These are phyloP conservation scores for Candida vaughaniae DNA, from an alignment of 805 yeast species.

Conservation along the genomic window DNA sequence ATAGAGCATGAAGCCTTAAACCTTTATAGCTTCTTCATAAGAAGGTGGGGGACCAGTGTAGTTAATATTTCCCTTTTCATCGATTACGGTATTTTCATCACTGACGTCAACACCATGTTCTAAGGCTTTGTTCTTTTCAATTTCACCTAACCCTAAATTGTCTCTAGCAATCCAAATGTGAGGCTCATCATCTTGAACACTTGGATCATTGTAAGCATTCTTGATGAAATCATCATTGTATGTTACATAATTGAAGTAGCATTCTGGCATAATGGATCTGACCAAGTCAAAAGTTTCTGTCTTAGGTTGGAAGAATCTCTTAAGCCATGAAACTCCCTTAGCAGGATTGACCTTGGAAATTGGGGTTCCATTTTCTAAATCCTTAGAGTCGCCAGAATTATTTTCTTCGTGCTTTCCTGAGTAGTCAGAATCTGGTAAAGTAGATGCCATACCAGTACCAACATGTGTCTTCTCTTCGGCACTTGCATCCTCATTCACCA, in stretches of 20 bases:
- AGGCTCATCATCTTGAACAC: conserved; percentile 55
- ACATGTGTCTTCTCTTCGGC: conserved; percentile 13
- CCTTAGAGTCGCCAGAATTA: conserved; percentile 10
- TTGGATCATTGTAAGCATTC: conserved; percentile 55
- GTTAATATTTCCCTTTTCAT: conserved; percentile 54
- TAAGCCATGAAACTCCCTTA: conserved; percentile 28
- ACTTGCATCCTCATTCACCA: conserved; percentile 12
- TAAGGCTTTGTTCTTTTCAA: conserved; percentile 56
- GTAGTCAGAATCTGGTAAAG: conserved; percentile 8
- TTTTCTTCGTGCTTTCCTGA: conserved; percentile 13
- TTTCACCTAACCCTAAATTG: conserved; percentile 61
- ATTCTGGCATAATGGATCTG: conserved; percentile 44
- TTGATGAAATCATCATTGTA: conserved; percentile 41
- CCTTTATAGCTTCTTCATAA: conserved; percentile 50
- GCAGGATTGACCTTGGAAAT: conserved; percentile 13
- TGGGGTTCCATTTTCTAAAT: conserved; percentile 7
- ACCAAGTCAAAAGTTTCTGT: conserved; percentile 46
- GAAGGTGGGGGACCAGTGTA: conserved; percentile 71
- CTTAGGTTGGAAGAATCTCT: conserved; percentile 48
- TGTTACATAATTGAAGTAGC: conserved; percentile 39
- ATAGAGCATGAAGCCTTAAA: conserved; percentile 18
- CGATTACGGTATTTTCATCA: conserved; percentile 56
- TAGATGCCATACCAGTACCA: conserved; percentile 18
- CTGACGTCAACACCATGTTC: conserved; percentile 53
- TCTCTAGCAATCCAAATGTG: conserved; percentile 73